Evolutionary conservation across 352 stramenopile genomes (phyloP).

Genomic region (Thraustotheca clavata): DNA sequence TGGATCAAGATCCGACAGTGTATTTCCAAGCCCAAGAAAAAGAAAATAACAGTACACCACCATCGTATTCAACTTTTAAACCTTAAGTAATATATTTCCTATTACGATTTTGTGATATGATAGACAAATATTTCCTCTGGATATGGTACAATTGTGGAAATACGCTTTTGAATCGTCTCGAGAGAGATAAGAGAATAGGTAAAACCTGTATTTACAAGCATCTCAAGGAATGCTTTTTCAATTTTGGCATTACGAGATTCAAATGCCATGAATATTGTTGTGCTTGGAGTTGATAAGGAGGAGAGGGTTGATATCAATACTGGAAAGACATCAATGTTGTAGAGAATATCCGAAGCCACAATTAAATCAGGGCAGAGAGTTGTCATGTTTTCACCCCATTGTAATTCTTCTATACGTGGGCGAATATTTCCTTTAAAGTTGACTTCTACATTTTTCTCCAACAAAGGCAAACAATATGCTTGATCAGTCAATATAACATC

Average conservation of each 20-base stretch:
- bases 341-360: constrained; percentile 45
- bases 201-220: constrained; percentile 27
- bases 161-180: constrained; percentile 22
- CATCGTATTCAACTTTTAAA: too few relatives aligned
- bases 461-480: constrained; percentile 38
- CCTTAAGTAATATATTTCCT: too few relatives aligned
- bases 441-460: constrained; percentile 35
- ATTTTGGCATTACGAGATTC: constrained; percentile 35
- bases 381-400: constrained; percentile 22
- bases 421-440: constrained; percentile 27
- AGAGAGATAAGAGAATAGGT: constrained; percentile 24
- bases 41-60: too few relatives aligned
- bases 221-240: constrained; percentile 33
- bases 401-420: background rate
- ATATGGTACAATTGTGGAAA: constrained; percentile 30
- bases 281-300: constrained; percentile 24
- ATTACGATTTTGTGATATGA: too few relatives aligned
- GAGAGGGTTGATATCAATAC: constrained; percentile 33
- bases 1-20: constrained; percentile 12
- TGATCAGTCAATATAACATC: constrained; percentile 41
- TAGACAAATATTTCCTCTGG: constrained; percentile 38
- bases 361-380: constrained; percentile 29
- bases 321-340: constrained; percentile 32
- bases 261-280: constrained; percentile 36
- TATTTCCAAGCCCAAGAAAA: background rate